These are phyloP conservation scores for Candida sonorensis DNA, from an alignment of 805 yeast species.

Conservation along the genomic window DNA sequence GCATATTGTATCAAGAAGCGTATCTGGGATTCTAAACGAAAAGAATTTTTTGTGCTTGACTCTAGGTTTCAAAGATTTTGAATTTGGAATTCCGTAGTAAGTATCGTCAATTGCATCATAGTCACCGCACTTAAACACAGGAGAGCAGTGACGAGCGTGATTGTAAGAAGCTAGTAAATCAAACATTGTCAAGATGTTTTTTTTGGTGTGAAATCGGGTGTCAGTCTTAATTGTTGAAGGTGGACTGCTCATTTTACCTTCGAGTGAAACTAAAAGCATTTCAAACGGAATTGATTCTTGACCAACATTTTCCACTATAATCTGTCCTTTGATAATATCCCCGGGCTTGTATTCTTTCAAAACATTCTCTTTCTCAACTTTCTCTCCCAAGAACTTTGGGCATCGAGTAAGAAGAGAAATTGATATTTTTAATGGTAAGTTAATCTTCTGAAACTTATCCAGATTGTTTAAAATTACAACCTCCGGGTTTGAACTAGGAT, in stretches of 20 bases:
- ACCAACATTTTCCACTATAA: conserved; percentile 36
- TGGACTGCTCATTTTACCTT: conserved; percentile 43
- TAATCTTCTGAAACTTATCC: conserved; percentile 15
- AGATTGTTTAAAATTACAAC: conserved; percentile 22
- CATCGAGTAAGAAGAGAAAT: no score
- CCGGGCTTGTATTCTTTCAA: conserved; percentile 58
- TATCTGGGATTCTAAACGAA: conserved; percentile 47
- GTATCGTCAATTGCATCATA: conserved; percentile 23
- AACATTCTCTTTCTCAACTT: no score
- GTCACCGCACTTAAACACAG: conserved; percentile 1
- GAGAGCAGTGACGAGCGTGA: conserved; percentile 19
- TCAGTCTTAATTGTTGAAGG: conserved; percentile 1
- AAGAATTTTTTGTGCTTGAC: conserved; percentile 48
- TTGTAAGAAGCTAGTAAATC: conserved; percentile 49
- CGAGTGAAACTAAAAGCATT: conserved; percentile 53
- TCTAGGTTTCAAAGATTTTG: conserved; percentile 39
- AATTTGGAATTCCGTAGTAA: conserved; percentile 35
- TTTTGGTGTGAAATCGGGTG: conserved; percentile 8
- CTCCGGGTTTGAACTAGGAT: conserved; percentile 18
- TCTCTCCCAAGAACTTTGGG: no score
- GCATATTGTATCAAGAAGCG: conserved; percentile 46
- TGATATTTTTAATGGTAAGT: conserved; percentile 19
- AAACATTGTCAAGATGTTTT: conserved; percentile 39
- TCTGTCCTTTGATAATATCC: conserved; percentile 57
- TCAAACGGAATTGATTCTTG: conserved; percentile 44